Evolutionary conservation across 1,284 basidiomycete species (phyloP).

Genomic region (Puccinia triticina): DNA sequence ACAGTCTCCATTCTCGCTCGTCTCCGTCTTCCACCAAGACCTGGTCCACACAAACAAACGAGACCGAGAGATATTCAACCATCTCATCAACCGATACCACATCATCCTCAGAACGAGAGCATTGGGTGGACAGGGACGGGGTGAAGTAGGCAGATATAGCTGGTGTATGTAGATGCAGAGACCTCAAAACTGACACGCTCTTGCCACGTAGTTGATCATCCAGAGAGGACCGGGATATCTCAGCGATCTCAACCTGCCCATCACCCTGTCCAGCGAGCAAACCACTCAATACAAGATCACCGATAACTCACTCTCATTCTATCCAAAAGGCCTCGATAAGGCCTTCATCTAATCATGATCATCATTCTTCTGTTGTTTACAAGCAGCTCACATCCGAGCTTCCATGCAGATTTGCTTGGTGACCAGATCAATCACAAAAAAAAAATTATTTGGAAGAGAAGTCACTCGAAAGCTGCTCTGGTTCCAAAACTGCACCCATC

Average conservation of each 20-base stretch:
- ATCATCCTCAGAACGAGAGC: slow-evolving; percentile 14
- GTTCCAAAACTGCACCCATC: too few species aligned
- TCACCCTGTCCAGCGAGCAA: slow-evolving; percentile 21
- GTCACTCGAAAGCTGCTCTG: too few species aligned
- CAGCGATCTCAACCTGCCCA: slow-evolving; percentile 2
- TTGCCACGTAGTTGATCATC: slow-evolving; percentile 22
- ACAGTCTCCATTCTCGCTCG: not conserved
- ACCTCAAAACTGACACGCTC: too few species aligned
- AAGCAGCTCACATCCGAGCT: too few species aligned
- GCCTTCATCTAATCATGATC: not conserved
- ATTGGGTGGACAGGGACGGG: not conserved
- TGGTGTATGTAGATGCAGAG: too few species aligned
- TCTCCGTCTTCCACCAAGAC: slow-evolving; percentile 1
- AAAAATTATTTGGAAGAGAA: too few species aligned
- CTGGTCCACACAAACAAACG: not conserved
- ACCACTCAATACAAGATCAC: slow-evolving; percentile 22
- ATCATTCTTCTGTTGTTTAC: not conserved
- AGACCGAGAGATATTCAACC: slow-evolving; percentile 5
- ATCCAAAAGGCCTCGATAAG: slow-evolving; percentile 33
- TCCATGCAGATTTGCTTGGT: too few species aligned
- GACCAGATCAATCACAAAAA: too few species aligned
- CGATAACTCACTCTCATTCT: slow-evolving; percentile 11
- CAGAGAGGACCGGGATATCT: not conserved
- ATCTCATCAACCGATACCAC: not conserved
- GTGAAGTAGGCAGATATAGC: slow-evolving; percentile 30